Conservation (phyloP, 1,284 basidiomycete genomes). For the Phellopilus nigrolimitatus region DNA sequence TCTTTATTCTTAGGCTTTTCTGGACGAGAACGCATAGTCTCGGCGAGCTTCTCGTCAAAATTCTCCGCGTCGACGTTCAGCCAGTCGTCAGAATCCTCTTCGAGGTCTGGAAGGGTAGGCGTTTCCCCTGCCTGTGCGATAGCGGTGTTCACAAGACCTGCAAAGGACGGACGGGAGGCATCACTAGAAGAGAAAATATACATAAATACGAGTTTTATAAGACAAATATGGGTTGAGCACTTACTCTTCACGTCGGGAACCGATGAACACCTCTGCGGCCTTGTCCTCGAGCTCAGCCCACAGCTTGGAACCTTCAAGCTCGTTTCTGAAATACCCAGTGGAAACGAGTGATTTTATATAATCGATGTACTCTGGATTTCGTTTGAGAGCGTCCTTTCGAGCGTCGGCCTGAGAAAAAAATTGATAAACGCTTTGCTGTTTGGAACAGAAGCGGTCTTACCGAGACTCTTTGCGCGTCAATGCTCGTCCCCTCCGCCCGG, state of each 20-base stretch:
- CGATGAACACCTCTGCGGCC: slow-evolving; percentile 65
- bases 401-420: slow-evolving; percentile 44
- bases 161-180: slow-evolving; percentile 12
- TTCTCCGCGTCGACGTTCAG: slow-evolving; percentile 58
- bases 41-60: slow-evolving; percentile 60
- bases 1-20: slow-evolving; percentile 21
- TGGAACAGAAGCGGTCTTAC: slow-evolving; percentile 34
- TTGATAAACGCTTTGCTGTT: neutral
- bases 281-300: slow-evolving; percentile 73
- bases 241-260: slow-evolving; percentile 61
- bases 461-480: slow-evolving; percentile 39
- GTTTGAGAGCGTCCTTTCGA: slow-evolving; percentile 58
- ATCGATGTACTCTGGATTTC: slow-evolving; percentile 57
- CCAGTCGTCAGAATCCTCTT: slow-evolving; percentile 73
- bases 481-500: slow-evolving; percentile 37
- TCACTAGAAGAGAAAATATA: slow-evolving; percentile 9
- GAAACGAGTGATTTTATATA: slow-evolving; percentile 64
- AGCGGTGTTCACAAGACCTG: slow-evolving; percentile 53
- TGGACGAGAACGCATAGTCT: slow-evolving; percentile 30
- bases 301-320: slow-evolving; percentile 67
- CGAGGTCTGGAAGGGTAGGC: slow-evolving; percentile 22
- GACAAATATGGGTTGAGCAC: slow-evolving; percentile 30
- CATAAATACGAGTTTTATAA: neutral
- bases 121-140: slow-evolving; percentile 38
- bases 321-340: slow-evolving; percentile 71